Evolutionary conservation across 179 eudicot genomes (phyloP), one percentile per base, ranked within the genome.

Genomic region (Heliamphora pulchella): DNA sequence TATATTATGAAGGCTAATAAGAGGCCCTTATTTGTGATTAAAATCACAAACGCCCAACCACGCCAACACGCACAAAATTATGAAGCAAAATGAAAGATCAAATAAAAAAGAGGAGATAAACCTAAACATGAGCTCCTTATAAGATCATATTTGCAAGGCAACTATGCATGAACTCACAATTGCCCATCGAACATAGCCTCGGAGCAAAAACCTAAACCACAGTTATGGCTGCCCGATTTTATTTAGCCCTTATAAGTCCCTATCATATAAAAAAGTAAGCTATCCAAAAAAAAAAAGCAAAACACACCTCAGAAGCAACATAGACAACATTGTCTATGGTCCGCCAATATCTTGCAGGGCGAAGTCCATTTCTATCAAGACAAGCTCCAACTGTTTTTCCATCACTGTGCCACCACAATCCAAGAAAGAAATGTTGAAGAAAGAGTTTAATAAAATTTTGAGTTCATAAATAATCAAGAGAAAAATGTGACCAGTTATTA

Each of bases 271-370:
- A 46, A 68, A 76, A 59, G 31, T 13, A 22, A 14, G 11, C 46
- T 46, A 41, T 55, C 20, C 22, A 4, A 64, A 81, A 75, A 81
- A 71, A 59, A 64, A 62, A 51, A 64, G 81, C 65, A 53, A 76
- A 66, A 62, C 85, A 79, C 81, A 96, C 99, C 98, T 96, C 99
- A 78, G 99, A 96, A 86, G 99, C 99, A 86, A 96, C 99, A 83
- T 96, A 96, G 82, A 96, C 98, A 50, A 91, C 88, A 86, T 96
- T 94, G 89, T 96, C 99, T 68, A 64, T 81, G 61, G 99, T 96
- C 70, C 97, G 94, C 99, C 99, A 96, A 80, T 96, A 96, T 89
- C 99, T 92, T 72, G 99, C 99, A 84, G 99, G 99, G 57, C 99
- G 99, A 85, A 96, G 92, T 80, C 99, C 99, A 83, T 96, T 96